phyloP scores from a whole-genome alignment of 768 basidiomycete genomes.

The Tylopilus vinaceipallidus region DNA sequence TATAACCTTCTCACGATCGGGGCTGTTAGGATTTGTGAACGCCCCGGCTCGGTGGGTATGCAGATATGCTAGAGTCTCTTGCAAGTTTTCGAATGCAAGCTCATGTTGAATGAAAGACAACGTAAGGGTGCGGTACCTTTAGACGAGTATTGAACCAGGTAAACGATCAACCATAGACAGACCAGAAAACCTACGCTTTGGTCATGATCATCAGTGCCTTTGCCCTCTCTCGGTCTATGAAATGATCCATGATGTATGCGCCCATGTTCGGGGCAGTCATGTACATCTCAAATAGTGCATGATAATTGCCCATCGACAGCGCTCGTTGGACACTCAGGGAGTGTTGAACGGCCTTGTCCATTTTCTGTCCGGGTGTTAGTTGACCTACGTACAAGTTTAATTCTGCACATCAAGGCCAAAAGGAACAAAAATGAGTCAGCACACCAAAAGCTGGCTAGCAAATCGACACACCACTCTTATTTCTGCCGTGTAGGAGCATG shows the following conservation, averaged over 20 bases:
- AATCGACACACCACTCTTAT: constrained; percentile 76
- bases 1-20: constrained; percentile 61
- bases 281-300: constrained; percentile 85
- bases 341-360: constrained; percentile 75
- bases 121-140: constrained; percentile 80
- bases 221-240: constrained; percentile 87
- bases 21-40: constrained; percentile 61
- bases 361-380: constrained; percentile 91
- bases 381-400: constrained; percentile 96
- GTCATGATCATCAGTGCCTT: constrained; percentile 86
- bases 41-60: constrained; percentile 61
- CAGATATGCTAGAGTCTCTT: constrained; percentile 68
- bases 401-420: constrained; percentile 47
- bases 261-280: constrained; percentile 91
- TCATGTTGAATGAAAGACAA: constrained; percentile 75
- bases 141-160: background rate
- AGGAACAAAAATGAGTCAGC: background rate
- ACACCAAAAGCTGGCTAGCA: background rate
- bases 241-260: constrained; percentile 98
- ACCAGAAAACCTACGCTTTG: constrained; percentile 73
- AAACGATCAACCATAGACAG: background rate
- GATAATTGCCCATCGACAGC: constrained; percentile 91
- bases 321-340: constrained; percentile 89
- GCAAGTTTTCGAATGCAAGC: constrained; percentile 75
- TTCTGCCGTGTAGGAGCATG: constrained; percentile 91